These are phyloP conservation scores for Lagerstroemia speciosa DNA, from an alignment of 345 rosid genomes.

Conservation along the genomic window DNA sequence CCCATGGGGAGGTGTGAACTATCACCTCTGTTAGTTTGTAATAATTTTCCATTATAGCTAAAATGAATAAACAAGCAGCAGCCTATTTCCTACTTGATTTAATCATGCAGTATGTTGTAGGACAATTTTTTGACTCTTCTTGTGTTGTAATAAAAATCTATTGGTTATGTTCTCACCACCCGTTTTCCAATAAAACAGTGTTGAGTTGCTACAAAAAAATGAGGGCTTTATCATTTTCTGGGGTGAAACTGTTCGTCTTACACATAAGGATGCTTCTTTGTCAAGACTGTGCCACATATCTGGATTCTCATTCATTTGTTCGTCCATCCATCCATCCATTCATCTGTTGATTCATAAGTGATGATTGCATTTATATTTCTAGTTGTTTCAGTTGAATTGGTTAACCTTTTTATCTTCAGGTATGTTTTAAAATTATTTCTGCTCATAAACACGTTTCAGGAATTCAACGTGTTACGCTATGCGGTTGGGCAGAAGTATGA, in stretches of 20 bases:
- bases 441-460: conserved; percentile 49
- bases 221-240: background rate
- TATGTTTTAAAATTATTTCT: conserved; percentile 23
- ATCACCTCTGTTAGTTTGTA: background rate
- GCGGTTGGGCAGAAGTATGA: conserved; percentile 82
- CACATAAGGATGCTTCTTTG: background rate
- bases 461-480: conserved; percentile 75
- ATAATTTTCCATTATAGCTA: background rate
- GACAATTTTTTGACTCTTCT: background rate
- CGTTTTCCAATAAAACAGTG: background rate
- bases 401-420: conserved; percentile 30
- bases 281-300: background rate
- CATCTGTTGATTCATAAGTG: no score
- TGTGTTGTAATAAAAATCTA: background rate
- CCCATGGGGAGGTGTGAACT: conserved; percentile 42
- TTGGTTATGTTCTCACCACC: background rate
- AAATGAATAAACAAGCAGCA: no score
- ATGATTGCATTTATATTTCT: background rate
- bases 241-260: background rate
- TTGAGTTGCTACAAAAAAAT: background rate
- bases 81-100: no score
- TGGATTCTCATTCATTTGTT: conserved; percentile 1
- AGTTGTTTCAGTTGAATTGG: conserved; percentile 13
- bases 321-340: no score
- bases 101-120: background rate